Evolutionary conservation across 768 basidiomycete genomes (phyloP).

Genomic region (Sporobolomyces phaffii): DNA sequence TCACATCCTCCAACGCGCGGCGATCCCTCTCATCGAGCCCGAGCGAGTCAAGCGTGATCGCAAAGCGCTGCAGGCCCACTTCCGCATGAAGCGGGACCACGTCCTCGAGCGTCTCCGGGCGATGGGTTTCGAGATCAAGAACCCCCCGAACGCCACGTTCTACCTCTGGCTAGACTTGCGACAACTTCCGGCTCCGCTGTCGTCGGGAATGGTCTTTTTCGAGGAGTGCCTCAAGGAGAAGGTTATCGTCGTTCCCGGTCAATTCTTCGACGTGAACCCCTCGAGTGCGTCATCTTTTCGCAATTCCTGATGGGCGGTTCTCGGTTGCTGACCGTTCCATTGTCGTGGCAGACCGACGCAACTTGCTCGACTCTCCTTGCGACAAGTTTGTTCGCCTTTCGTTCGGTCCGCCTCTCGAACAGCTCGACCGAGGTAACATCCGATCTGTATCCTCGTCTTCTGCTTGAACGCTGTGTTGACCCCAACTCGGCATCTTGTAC

Average conservation of each 20-base stretch:
- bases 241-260: slow-evolving; percentile 25
- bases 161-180: slow-evolving; percentile 61
- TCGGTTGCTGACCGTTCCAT: no score
- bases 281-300: slow-evolving; percentile 61
- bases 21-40: slow-evolving; percentile 67
- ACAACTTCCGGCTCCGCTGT: slow-evolving; percentile 56
- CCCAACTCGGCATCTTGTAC: no score
- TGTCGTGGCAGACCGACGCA: slow-evolving; percentile 53
- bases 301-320: no score
- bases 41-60: slow-evolving; percentile 64
- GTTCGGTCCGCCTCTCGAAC: slow-evolving; percentile 25
- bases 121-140: slow-evolving; percentile 67
- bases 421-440: slow-evolving; percentile 36
- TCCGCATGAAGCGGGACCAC: slow-evolving; percentile 84
- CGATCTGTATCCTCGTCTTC: no score
- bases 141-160: slow-evolving; percentile 76
- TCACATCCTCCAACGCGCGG: slow-evolving; percentile 69
- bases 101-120: slow-evolving; percentile 72
- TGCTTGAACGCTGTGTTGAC: no score
- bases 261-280: background rate
- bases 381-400: slow-evolving; percentile 82
- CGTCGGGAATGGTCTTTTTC: slow-evolving; percentile 90
- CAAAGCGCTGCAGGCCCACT: slow-evolving; percentile 56
- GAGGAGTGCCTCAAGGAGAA: slow-evolving; percentile 40
- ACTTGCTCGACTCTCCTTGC: slow-evolving; percentile 83